phyloP scores from a whole-genome alignment of 495 filamentous ascomycete genomes.

The Corynascus novoguineensis region DNA sequence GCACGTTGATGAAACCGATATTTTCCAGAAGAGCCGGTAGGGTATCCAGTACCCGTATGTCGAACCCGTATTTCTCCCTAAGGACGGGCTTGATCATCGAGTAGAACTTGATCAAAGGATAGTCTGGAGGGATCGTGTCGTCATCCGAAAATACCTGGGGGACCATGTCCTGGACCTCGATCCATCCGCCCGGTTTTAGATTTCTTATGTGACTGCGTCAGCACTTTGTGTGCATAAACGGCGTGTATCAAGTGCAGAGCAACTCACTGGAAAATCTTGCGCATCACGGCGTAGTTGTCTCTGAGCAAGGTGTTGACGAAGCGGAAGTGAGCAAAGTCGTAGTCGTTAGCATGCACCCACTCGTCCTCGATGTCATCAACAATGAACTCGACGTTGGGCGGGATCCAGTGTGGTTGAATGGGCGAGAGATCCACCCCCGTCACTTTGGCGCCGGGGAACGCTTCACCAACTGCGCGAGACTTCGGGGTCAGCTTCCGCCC shows the following conservation, averaged over 20 bases:
- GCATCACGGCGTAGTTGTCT: constrained; percentile 38
- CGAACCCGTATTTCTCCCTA: constrained; percentile 37
- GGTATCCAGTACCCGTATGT: constrained; percentile 36
- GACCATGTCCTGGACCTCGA: constrained; percentile 54
- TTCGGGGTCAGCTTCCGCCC: background rate
- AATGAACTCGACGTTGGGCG: constrained; percentile 53
- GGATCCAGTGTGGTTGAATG: constrained; percentile 54
- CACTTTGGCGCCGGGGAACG: constrained; percentile 49
- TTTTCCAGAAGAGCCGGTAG: constrained; percentile 35
- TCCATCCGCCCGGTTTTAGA: constrained; percentile 58
- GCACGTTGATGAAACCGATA: constrained; percentile 51
- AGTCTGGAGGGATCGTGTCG: constrained; percentile 41
- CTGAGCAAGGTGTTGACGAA: constrained; percentile 43
- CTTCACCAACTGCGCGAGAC: constrained; percentile 43
- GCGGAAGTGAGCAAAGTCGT: constrained; percentile 49
- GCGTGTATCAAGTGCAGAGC: background rate
- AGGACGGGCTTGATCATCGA: constrained; percentile 27
- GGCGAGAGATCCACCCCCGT: constrained; percentile 61
- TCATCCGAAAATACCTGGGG: constrained; percentile 50
- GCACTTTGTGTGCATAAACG: background rate
- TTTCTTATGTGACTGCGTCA: constrained; percentile 36
- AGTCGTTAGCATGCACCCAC: constrained; percentile 47
- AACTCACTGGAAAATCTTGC: constrained; percentile 32
- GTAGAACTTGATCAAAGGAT: constrained; percentile 41
- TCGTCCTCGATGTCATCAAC: constrained; percentile 56